Evolutionary conservation across 2,329 filamentous ascomycete species (phyloP).

Genomic region (Emericellopsis atlantica): DNA sequence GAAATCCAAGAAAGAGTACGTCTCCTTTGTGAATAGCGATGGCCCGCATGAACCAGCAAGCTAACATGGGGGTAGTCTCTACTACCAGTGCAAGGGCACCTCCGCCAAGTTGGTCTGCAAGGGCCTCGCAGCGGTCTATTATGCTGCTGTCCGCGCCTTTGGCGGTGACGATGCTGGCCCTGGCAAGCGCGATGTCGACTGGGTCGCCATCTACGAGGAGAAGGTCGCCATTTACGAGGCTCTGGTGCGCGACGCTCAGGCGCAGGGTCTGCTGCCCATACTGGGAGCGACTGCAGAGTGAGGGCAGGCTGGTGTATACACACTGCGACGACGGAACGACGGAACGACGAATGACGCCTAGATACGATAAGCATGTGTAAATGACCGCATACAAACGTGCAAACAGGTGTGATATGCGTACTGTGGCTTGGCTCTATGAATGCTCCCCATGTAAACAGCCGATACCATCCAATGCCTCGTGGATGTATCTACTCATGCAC

Average conservation of each 20-base stretch:
- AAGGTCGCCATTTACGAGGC: slow-evolving; percentile 14
- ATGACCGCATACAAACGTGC: no score
- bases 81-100: slow-evolving; percentile 13
- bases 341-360: no score
- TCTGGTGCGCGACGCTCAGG: slow-evolving; percentile 13
- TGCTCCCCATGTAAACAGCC: no score
- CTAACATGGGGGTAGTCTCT: slow-evolving; percentile 9
- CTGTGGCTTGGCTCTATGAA: no score
- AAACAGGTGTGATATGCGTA: no score
- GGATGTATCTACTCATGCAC: slow-evolving; percentile 7
- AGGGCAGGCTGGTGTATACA: no score
- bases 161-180: slow-evolving; percentile 12
- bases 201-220: slow-evolving; percentile 11
- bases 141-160: slow-evolving; percentile 17
- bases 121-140: slow-evolving; percentile 18
- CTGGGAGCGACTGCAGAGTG: background rate
- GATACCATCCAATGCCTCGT: no score
- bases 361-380: no score
- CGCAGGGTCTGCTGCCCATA: slow-evolving; percentile 1
- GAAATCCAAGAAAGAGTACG: slow-evolving; percentile 34
- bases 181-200: slow-evolving; percentile 8
- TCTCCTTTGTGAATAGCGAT: background rate
- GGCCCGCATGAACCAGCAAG: background rate
- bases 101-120: slow-evolving; percentile 9
- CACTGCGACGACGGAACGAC: no score